phyloP scores from a whole-genome alignment of 2,329 filamentous ascomycete genomes.

The Parascedosporium putredinis region DNA sequence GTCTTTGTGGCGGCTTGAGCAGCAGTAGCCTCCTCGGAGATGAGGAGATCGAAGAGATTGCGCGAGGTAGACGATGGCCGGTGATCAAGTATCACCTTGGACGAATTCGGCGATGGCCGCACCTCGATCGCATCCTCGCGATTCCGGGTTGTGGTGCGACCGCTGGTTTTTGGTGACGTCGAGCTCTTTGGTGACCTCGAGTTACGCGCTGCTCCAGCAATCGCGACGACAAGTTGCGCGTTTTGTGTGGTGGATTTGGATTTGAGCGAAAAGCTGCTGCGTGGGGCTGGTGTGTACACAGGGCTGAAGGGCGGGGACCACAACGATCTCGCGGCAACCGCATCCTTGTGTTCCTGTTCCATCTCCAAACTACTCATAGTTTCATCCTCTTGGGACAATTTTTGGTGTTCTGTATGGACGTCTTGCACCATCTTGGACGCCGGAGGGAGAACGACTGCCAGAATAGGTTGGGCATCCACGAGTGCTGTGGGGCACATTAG shows the following conservation, averaged over 20 bases:
- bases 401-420: no score
- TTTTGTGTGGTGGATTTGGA: background rate
- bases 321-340: background rate
- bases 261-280: background rate
- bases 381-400: no score
- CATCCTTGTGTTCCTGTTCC: no score
- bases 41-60: background rate
- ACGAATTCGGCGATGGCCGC: background rate
- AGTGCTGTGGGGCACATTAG: background rate
- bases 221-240: background rate
- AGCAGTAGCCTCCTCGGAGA: background rate
- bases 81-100: background rate
- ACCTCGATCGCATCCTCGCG: background rate
- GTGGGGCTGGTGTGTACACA: background rate
- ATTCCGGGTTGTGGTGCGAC: no score
- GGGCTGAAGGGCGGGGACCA: constrained; percentile 2
- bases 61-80: background rate
- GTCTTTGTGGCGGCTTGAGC: constrained; percentile 10
- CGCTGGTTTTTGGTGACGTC: background rate
- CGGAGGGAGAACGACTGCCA: background rate
- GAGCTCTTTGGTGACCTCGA: background rate
- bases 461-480: background rate
- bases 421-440: background rate
- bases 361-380: no score
- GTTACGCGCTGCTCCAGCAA: background rate